Evolutionary conservation across 305 asterid species (phyloP).

Genomic region (Rubia occidens): DNA sequence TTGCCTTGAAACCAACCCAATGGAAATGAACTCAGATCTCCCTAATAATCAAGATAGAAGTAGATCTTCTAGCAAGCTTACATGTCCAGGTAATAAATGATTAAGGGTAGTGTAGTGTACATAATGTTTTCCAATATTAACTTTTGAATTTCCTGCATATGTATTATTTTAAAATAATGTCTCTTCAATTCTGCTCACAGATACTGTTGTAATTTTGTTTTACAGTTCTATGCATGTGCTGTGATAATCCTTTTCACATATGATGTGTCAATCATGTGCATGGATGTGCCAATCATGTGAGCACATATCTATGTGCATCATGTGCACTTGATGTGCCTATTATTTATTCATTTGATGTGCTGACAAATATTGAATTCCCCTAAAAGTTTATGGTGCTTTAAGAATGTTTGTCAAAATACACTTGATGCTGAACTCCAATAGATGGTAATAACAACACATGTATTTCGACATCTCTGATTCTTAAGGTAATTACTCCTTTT

Average conservation of each 20-base stretch:
- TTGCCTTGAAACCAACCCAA: no score
- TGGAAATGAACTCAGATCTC: no score
- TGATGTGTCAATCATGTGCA: neutral
- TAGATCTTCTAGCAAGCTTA: no score
- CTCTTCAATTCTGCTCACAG: neutral
- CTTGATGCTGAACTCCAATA: slow-evolving; percentile 82
- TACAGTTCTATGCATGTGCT: neutral
- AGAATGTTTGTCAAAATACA: slow-evolving; percentile 89
- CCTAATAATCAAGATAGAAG: no score
- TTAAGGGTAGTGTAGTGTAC: slow-evolving; percentile 35
- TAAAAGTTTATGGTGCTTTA: slow-evolving; percentile 80
- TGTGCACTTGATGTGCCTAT: neutral
- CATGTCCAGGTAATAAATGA: no score
- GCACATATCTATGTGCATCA: no score
- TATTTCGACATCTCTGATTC: slow-evolving; percentile 74
- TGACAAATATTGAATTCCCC: slow-evolving; percentile 20
- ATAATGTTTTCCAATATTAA: neutral
- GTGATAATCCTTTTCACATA: neutral
- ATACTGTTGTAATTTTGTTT: no score
- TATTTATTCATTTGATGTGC: slow-evolving; percentile 11
- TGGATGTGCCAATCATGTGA: no score
- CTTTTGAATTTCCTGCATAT: neutral
- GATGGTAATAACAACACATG: slow-evolving; percentile 60
- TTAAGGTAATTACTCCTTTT: slow-evolving; percentile 45
- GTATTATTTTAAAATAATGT: neutral